A percentile compares a stretch with the other conserved stretches of the same genome.
These are phyloP conservation scores for Volvox reticuliferus DNA, from an alignment of 139 green algal species.

Conservation along the genomic window DNA sequence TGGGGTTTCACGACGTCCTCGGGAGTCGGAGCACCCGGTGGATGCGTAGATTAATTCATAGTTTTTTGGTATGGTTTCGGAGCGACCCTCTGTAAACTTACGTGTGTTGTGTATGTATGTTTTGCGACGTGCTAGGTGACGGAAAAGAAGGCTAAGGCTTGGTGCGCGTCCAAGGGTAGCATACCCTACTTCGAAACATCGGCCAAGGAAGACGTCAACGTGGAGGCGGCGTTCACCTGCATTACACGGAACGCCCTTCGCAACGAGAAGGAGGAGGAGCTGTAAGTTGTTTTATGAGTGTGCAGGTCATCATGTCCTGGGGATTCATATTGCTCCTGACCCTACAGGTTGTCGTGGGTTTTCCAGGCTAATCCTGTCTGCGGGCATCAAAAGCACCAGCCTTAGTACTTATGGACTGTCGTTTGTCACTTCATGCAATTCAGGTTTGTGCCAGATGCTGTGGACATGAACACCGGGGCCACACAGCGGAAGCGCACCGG, in stretches of 20 bases:
- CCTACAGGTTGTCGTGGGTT: no score
- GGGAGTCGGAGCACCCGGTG: no score
- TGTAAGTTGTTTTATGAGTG: slow-evolving; percentile 69
- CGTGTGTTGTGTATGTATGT: not conserved
- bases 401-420: no score
- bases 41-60: no score
- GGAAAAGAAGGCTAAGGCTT: slow-evolving; percentile 96
- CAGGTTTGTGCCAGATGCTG: slow-evolving; percentile 92
- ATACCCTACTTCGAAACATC: slow-evolving; percentile 98
- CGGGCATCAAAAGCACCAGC: no score
- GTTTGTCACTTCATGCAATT: not conserved
- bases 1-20: no score
- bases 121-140: slow-evolving; percentile 64
- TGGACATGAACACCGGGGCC: slow-evolving; percentile 89
- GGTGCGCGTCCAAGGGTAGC: slow-evolving; percentile 91
- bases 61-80: no score
- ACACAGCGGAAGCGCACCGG: slow-evolving; percentile 62
- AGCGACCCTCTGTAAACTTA: no score
- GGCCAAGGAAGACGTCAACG: slow-evolving; percentile 93
- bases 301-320: no score
- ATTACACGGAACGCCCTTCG: slow-evolving; percentile 94
- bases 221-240: slow-evolving; percentile 92
- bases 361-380: no score
- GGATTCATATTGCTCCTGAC: no score
- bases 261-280: slow-evolving; percentile 95